These are phyloP conservation scores for Inga laurina DNA, from an alignment of 306 rosid genomes.

Conservation along the genomic window DNA sequence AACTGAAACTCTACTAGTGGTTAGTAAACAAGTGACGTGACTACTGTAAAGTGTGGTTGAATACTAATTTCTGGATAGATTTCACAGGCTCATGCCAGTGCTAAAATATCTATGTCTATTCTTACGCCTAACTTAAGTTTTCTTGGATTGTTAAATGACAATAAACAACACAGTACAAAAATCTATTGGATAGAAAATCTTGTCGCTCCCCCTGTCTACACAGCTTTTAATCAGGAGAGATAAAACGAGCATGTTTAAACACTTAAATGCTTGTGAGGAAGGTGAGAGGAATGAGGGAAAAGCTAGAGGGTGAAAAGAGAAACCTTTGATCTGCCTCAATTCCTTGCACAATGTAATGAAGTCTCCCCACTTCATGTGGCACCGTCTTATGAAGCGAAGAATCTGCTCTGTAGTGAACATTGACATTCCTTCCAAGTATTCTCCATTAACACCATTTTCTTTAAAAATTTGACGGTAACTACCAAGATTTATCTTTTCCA, in stretches of 20 bases:
- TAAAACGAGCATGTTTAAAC: neutral
- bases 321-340: constrained; percentile 97
- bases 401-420: constrained; percentile 99
- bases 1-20: constrained; percentile 17
- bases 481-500: constrained; percentile 95
- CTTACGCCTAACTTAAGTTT: constrained; percentile 2
- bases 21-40: constrained; percentile 29
- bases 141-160: constrained; percentile 22
- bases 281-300: neutral
- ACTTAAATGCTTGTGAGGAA: constrained; percentile 19
- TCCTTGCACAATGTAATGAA: constrained; percentile 97
- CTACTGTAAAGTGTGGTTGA: neutral
- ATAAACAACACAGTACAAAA: constrained; percentile 4
- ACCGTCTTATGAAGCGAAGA: constrained; percentile 96
- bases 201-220: neutral
- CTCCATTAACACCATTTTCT: constrained; percentile 98
- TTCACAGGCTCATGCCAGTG: neutral
- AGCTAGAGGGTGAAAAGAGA: constrained; percentile 5
- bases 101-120: neutral
- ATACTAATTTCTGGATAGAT: constrained; percentile 10
- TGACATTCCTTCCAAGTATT: constrained; percentile 98
- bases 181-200: neutral
- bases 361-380: constrained; percentile 99
- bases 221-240: neutral
- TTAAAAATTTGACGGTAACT: constrained; percentile 83